Conservation (phyloP, 2,329 filamentous ascomycete species). For the Setomelanomma holmii region DNA sequence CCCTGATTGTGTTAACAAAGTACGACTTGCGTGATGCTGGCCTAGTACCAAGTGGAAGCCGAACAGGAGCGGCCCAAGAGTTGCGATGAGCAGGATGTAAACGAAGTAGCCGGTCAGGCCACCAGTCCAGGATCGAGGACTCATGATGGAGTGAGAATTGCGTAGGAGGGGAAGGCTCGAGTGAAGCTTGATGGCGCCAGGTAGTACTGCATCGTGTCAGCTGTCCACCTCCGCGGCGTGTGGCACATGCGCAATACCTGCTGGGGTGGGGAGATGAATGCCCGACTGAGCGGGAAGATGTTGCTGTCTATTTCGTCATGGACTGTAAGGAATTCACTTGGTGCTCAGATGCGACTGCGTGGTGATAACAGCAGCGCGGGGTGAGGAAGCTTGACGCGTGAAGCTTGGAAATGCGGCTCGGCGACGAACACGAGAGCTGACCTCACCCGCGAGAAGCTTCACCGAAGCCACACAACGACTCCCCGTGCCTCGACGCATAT, state of each 20-base stretch:
- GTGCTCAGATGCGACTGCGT: neutral
- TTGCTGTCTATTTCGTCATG: neutral
- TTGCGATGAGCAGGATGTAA: slow-evolving; percentile 76
- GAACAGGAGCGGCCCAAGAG: slow-evolving; percentile 89
- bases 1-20: slow-evolving; percentile 62
- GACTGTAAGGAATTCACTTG: neutral
- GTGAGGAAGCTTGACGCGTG: neutral
- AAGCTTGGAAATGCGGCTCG: neutral
- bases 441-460: neutral
- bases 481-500: neutral
- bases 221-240: too few relatives aligned
- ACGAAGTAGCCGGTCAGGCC: slow-evolving; percentile 77
- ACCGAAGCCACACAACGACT: neutral
- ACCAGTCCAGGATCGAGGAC: slow-evolving; percentile 49
- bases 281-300: neutral
- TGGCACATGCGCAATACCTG: neutral
- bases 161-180: slow-evolving; percentile 9
- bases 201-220: neutral
- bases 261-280: neutral
- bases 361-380: neutral
- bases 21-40: neutral
- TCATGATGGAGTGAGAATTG: slow-evolving; percentile 39
- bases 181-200: too few relatives aligned
- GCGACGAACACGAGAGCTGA: neutral
- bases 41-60: slow-evolving; percentile 82